Evolutionary conservation across 352 stramenopile species (phyloP).

Genomic region (Phytophthora megakarya): DNA sequence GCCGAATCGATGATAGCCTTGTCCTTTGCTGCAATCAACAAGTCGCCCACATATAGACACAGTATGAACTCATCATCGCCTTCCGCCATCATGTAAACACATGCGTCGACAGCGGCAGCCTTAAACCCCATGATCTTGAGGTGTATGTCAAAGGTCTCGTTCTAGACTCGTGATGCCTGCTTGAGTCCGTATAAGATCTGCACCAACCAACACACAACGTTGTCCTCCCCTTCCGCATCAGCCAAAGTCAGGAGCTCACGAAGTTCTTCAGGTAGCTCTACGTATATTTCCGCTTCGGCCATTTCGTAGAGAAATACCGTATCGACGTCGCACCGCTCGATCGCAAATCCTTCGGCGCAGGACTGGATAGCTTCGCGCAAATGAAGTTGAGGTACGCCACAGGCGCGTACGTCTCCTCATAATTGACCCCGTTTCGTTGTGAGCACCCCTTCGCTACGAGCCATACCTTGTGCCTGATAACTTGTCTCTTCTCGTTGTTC

Average conservation of each 20-base stretch:
- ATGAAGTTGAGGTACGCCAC: slow-evolving; percentile 1
- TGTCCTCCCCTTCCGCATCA: background rate
- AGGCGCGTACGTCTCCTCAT: slow-evolving; percentile 1
- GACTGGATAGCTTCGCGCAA: background rate
- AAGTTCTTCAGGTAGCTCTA: slow-evolving; percentile 2
- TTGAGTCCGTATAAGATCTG: background rate
- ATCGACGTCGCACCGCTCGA: slow-evolving; percentile 3
- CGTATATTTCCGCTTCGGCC: slow-evolving; percentile 6
- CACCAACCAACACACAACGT: background rate
- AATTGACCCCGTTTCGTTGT: background rate
- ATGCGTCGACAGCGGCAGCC: no score
- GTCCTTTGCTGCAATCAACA: no score
- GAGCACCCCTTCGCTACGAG: background rate
- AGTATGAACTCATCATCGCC: no score
- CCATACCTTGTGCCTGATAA: no score
- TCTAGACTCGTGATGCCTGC: no score
- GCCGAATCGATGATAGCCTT: no score
- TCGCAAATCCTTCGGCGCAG: background rate
- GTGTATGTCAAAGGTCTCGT: no score
- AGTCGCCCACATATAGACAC: no score
- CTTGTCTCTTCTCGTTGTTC: background rate
- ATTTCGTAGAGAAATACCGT: slow-evolving; percentile 1
- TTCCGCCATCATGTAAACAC: no score
- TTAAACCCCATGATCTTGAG: no score
- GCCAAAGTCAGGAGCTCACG: background rate